Conservation (phyloP, 2,329 filamentous ascomycete genomes). For the Nemania diffusa region DNA sequence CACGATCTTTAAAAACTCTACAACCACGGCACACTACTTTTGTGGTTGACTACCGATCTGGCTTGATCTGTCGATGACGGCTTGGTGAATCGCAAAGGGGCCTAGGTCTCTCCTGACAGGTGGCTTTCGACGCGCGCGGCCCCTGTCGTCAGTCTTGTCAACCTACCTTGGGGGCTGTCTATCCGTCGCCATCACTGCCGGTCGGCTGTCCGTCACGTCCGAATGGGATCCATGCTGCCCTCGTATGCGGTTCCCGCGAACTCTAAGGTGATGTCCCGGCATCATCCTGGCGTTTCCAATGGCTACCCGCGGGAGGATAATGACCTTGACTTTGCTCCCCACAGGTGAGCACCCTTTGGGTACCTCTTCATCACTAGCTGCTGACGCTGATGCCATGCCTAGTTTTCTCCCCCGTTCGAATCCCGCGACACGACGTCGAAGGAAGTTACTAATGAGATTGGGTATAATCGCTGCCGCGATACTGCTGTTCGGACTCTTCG, state of each 20-base stretch:
- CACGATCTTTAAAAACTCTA: background rate
- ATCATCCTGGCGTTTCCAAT: conserved; percentile 82
- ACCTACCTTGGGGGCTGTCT: conserved; percentile 6
- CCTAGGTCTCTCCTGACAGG: conserved; percentile 36
- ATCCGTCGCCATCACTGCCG: conserved; percentile 21
- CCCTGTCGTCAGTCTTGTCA: conserved; percentile 28
- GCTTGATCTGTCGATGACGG: conserved; percentile 34
- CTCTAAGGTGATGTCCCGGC: conserved; percentile 84
- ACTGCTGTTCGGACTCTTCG: conserved; percentile 76
- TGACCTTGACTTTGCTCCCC: conserved; percentile 88
- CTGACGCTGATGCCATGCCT: conserved; percentile 38
- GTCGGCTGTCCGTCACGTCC: conserved; percentile 34
- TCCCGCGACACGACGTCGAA: conserved; percentile 75
- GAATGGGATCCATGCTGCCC: conserved; percentile 74
- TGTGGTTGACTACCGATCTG: conserved; percentile 6
- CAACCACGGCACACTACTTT: background rate
- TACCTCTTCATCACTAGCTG: conserved; percentile 1
- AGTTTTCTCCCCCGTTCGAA: conserved; percentile 89
- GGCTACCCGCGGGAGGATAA: conserved; percentile 77
- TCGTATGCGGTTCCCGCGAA: conserved; percentile 63
- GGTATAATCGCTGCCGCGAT: conserved; percentile 67
- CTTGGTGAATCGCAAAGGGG: conserved; percentile 36
- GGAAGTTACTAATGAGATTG: conserved; percentile 76
- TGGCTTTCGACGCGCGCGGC: conserved; percentile 32
- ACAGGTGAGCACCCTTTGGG: conserved; percentile 73